These are phyloP conservation scores for Ganoderma lucidum DNA, from an alignment of 1,284 basidiomycete genomes.

Conservation along the genomic window DNA sequence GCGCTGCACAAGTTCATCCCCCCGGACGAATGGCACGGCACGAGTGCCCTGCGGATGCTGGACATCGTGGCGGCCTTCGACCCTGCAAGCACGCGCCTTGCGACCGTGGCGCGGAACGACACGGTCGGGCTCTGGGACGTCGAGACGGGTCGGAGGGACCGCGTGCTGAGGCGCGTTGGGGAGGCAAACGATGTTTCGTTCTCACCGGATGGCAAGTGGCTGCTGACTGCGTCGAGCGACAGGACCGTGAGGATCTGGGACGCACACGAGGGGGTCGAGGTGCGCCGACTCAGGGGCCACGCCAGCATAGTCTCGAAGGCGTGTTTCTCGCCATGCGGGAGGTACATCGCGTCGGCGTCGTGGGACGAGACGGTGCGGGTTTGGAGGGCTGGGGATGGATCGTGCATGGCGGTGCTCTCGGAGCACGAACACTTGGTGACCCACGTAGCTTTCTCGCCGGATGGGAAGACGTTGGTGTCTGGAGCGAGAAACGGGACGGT, in stretches of 20 bases:
- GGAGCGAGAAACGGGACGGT: slow-evolving; percentile 1
- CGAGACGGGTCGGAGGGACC: background rate
- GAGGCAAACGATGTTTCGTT: background rate
- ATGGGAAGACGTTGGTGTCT: slow-evolving; percentile 4
- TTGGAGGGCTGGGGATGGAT: background rate
- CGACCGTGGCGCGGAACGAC: background rate
- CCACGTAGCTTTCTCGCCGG: slow-evolving; percentile 4
- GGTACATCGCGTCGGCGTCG: background rate
- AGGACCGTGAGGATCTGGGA: background rate
- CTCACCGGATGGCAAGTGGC: background rate
- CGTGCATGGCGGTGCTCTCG: slow-evolving; percentile 7
- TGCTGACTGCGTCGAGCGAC: background rate
- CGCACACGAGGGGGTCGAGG: background rate
- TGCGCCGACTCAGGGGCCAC: background rate
- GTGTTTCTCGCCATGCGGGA: slow-evolving; percentile 1
- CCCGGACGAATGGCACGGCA: background rate
- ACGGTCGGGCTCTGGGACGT: background rate
- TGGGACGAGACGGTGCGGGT: slow-evolving; percentile 1
- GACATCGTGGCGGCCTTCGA: background rate
- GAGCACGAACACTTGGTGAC: background rate
- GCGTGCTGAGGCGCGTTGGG: background rate
- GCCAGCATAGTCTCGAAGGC: background rate
- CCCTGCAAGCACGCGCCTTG: background rate
- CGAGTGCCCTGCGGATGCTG: background rate
- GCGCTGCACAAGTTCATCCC: background rate